Conservation (phyloP, 2,329 filamentous ascomycete species). For the Aureobasidium sp. region DNA sequence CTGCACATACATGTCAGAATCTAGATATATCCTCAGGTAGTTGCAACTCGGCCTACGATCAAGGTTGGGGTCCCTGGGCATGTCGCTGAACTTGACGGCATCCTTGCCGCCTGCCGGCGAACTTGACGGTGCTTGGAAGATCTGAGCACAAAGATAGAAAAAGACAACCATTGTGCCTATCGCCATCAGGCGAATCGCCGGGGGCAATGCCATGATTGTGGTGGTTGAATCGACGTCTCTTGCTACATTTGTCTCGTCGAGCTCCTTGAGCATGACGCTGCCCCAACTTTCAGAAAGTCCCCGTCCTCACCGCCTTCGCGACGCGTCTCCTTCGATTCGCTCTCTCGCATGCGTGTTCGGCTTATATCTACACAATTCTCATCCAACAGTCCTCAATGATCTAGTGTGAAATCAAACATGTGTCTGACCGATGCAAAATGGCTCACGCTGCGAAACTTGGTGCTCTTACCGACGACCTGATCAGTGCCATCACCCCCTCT, state of each 20-base stretch:
- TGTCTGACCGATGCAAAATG: slow-evolving; percentile 46
- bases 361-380: background rate
- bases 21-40: background rate
- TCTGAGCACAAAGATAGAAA: slow-evolving; percentile 70
- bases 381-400: background rate
- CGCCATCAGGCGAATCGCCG: slow-evolving; percentile 73
- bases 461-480: slow-evolving; percentile 62
- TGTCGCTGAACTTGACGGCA: slow-evolving; percentile 46
- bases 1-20: slow-evolving; percentile 40
- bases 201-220: slow-evolving; percentile 69
- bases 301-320: slow-evolving; percentile 12
- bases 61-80: slow-evolving; percentile 74
- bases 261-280: slow-evolving; percentile 9
- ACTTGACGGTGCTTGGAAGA: slow-evolving; percentile 54
- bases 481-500: slow-evolving; percentile 51
- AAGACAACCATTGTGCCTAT: slow-evolving; percentile 65
- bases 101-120: slow-evolving; percentile 27
- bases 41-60: slow-evolving; percentile 58
- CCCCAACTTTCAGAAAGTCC: background rate
- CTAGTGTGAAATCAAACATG: background rate
- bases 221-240: background rate
- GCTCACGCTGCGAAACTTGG: slow-evolving; percentile 60
- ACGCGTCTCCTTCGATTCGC: background rate
- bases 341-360: background rate
- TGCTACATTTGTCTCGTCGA: background rate